Conservation (phyloP, 2,329 filamentous ascomycete genomes). For the Samsoniella hepiali region DNA sequence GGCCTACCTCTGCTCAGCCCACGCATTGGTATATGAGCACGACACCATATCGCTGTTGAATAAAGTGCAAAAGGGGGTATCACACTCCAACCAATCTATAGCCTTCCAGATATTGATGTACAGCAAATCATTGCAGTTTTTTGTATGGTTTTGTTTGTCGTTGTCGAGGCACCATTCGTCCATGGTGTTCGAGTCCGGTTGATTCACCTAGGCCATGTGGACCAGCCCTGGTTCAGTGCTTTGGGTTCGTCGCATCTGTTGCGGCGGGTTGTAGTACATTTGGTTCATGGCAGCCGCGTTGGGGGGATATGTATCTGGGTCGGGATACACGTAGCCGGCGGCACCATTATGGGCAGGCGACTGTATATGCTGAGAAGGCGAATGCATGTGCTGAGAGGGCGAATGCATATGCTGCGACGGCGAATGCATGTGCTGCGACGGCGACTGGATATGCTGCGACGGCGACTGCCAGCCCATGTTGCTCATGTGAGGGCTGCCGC, state of each 20-base stretch:
- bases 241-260: constrained; percentile 65
- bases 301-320: constrained; percentile 70
- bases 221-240: constrained; percentile 64
- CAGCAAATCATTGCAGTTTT: constrained; percentile 6
- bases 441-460: constrained; percentile 59
- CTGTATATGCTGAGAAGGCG: constrained; percentile 49
- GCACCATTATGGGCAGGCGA: constrained; percentile 63
- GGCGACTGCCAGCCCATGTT: constrained; percentile 70
- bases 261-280: constrained; percentile 69
- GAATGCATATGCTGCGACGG: constrained; percentile 62
- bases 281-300: constrained; percentile 56
- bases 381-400: constrained; percentile 51
- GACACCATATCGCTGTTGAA: not conserved
- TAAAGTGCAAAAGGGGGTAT: constrained; percentile 15
- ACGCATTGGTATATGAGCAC: not conserved
- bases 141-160: not conserved
- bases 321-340: constrained; percentile 73
- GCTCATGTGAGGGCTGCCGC: constrained; percentile 80
- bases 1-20: not conserved
- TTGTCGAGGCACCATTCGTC: not conserved
- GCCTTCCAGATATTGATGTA: constrained; percentile 10
- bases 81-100: constrained; percentile 19
- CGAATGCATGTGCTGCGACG: constrained; percentile 58
- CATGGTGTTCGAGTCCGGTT: constrained; percentile 16
- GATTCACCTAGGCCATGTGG: constrained; percentile 37